Evolutionary conservation across 108 stramenopile species (phyloP).

Genomic region (Fistulifera solaris): DNA sequence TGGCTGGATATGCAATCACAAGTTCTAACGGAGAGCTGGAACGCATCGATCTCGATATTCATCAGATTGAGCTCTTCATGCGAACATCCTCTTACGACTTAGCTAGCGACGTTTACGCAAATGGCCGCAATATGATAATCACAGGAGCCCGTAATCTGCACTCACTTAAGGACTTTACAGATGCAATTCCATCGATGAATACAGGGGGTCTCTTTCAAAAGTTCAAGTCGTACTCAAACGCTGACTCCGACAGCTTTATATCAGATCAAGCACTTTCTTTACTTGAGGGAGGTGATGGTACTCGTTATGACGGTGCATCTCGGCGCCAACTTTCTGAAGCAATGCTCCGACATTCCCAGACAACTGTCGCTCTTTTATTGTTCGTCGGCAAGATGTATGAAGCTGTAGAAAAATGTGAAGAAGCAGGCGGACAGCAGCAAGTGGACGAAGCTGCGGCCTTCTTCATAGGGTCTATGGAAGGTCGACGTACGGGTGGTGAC

Average conservation of each 20-base stretch:
- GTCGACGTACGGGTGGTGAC: constrained; percentile 30
- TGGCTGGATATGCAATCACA: constrained; percentile 36
- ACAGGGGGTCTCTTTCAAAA: constrained; percentile 2
- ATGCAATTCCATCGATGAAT: neutral
- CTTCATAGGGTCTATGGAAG: constrained; percentile 61
- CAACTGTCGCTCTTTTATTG: constrained; percentile 28
- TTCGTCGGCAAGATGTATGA: too few species aligned
- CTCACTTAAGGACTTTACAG: constrained; percentile 30
- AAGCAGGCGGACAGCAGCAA: neutral
- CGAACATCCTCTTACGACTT: constrained; percentile 21
- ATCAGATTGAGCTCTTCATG: constrained; percentile 41
- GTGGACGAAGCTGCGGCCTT: constrained; percentile 63
- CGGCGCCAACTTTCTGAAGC: constrained; percentile 29
- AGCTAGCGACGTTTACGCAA: constrained; percentile 44
- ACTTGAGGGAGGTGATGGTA: too few species aligned
- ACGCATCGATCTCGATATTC: constrained; percentile 38
- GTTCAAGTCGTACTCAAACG: constrained; percentile 13
- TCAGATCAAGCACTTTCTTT: too few species aligned
- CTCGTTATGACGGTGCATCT: constrained; percentile 5
- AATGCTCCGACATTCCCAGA: constrained; percentile 36
- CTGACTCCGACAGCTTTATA: constrained; percentile 3
- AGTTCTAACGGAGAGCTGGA: constrained; percentile 26
- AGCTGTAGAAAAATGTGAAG: too few species aligned
- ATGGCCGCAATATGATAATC: constrained; percentile 41
- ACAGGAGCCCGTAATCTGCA: constrained; percentile 2